Base-by-base conservation (phyloP, 2,329 filamentous ascomycete genomes). In the Daldinia eschscholtzii region DNA sequence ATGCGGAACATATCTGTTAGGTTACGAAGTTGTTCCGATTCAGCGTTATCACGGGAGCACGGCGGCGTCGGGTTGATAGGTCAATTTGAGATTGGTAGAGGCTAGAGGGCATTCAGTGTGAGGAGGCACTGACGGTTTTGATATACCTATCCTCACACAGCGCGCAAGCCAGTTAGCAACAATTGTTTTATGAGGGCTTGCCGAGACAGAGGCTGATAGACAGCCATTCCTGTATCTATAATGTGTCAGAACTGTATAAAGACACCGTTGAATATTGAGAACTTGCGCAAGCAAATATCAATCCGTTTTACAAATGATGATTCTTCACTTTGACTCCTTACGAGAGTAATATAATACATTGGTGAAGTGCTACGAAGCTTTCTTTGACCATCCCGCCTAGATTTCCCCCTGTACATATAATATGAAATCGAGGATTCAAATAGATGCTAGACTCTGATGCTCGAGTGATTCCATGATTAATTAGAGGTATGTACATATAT, bases 161-260 rank as follows among this genome's bases (percentile, higher is more conserved):
- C 58, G 61, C 61, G 61, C 66, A 46, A 61, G 65, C 63, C 57
- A 56, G 64, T 55, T 53, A 48, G 62, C 60, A 52, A 61, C 60
- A 57, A 62, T 59, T 42, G 37, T 56, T 62, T 59, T 57, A 57
- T 37, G 48, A 28, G 18, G 28, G 33, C 10, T 35, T 35, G 65
- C 30, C 30, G 61, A 48, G 42, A 67, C 37, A 46, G n/a, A n/a
- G 63, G 66, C 48, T 59, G 37, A 56, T 52, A 68, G 60, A 37
- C 61, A 61, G 56, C 67, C 48, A 44, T 70, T 71, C 62, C 60
- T 71, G 67, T 71, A 71, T 71, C 64, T 71, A 71, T 70, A 70
- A 67, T 58, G 35, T 65, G 35, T 65, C 61, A 44, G 61, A 65
- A 62, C 39, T 71, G 70, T 71, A 71, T 57, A 71, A 71, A 71